Evolutionary conservation across 2,329 filamentous ascomycete genomes (phyloP).

Genomic region (Pseudogymnoascus sp.): DNA sequence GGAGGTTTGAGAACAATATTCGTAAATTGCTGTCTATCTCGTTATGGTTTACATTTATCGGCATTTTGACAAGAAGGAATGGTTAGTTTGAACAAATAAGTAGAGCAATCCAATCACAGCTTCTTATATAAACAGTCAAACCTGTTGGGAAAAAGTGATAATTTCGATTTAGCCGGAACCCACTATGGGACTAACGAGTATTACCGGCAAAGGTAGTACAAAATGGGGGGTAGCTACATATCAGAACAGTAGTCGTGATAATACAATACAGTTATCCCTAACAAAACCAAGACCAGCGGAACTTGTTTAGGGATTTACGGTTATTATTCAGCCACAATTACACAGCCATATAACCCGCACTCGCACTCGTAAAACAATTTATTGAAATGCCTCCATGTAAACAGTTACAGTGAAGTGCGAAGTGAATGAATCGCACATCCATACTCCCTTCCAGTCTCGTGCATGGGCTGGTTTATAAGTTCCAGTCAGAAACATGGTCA

Average conservation of each 20-base stretch:
- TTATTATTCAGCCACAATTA: too few relatives aligned
- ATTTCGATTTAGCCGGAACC: too few relatives aligned
- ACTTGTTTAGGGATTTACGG: too few relatives aligned
- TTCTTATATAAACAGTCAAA: background rate
- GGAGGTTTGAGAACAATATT: background rate
- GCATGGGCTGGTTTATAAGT: background rate
- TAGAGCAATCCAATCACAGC: background rate
- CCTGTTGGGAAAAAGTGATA: too few relatives aligned
- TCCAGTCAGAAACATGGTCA: background rate
- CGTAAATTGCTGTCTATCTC: background rate
- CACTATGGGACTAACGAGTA: too few relatives aligned
- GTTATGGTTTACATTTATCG: background rate
- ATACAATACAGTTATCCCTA: too few relatives aligned
- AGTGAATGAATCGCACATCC: background rate
- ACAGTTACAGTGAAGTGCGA: background rate
- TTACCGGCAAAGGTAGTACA: too few relatives aligned
- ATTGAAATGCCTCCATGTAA: background rate
- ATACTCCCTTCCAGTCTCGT: background rate
- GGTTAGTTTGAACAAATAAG: background rate
- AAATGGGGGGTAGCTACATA: too few relatives aligned
- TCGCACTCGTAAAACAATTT: too few relatives aligned
- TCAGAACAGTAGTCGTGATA: too few relatives aligned
- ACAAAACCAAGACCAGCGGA: too few relatives aligned
- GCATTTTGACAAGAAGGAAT: background rate
- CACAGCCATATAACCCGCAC: too few relatives aligned